A percentile compares a stretch with the other conserved stretches of the same genome.
Conservation (phyloP, 202 grass and related monocot species). For the Brachypodium distachyon region DNA sequence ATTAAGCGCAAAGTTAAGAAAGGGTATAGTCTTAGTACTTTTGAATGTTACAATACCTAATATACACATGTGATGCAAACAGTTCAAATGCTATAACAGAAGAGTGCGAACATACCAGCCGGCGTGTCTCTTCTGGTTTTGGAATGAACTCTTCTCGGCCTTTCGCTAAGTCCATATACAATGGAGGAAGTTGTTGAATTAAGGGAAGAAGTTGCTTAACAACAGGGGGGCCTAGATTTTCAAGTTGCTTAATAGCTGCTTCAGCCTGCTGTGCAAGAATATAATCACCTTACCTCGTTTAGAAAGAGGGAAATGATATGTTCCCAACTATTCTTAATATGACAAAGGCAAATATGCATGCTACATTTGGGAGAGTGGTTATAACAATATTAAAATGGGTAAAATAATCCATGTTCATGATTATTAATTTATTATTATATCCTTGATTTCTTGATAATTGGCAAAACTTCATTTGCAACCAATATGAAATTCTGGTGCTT, state of each 20-base stretch:
- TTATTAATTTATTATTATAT: neutral
- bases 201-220: constrained; percentile 93
- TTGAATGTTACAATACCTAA: neutral
- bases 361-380: neutral
- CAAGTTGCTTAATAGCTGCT: constrained; percentile 85
- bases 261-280: constrained; percentile 58
- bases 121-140: constrained; percentile 91
- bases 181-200: constrained; percentile 85
- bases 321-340: neutral
- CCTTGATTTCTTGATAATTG: neutral
- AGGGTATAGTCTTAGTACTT: neutral
- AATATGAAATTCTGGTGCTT: neutral
- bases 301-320: neutral
- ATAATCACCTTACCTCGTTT: constrained; percentile 18
- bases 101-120: constrained; percentile 48
- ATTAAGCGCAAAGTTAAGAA: neutral
- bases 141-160: constrained; percentile 94
- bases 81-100: constrained; percentile 11
- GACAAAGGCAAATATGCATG: neutral
- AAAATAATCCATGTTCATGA: neutral
- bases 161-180: constrained; percentile 87
- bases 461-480: neutral
- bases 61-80: neutral
- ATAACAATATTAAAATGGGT: neutral
- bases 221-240: constrained; percentile 78